phyloP scores from a whole-genome alignment of 495 filamentous ascomycete genomes.

The Tuber brumale region DNA sequence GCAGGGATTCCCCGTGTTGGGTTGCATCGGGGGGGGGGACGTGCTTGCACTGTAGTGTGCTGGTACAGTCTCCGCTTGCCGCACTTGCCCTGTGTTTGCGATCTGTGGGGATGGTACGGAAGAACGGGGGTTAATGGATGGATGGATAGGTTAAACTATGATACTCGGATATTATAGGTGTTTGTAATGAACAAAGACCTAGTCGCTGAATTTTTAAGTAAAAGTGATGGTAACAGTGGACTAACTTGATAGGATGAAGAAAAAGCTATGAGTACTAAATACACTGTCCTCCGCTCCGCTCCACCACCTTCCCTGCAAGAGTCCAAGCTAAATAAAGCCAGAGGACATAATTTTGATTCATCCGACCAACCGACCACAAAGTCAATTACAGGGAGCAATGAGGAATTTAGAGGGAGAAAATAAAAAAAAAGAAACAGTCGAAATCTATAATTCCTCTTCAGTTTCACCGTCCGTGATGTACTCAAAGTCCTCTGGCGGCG shows the following conservation, averaged over 20 bases:
- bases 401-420: not conserved
- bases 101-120: not conserved
- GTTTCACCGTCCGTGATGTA: constrained; percentile 69
- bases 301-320: not conserved
- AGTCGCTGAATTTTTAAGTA: not conserved
- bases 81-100: not conserved
- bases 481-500: constrained; percentile 72
- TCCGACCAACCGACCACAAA: not conserved
- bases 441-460: constrained; percentile 3
- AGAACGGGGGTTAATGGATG: not conserved
- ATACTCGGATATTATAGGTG: not conserved
- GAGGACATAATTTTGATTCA: not conserved
- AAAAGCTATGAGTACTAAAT: not conserved
- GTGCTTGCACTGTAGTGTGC: not conserved
- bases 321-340: not conserved
- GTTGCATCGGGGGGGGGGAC: not conserved
- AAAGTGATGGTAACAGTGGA: not conserved
- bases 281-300: not conserved
- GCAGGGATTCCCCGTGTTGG: not conserved
- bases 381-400: not conserved
- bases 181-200: not conserved
- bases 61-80: not conserved
- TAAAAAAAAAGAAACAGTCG: not conserved
- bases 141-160: not conserved
- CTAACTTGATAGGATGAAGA: not conserved